These are phyloP conservation scores for Neostapfia colusana DNA, from an alignment of 176 grass and related monocot genomes.

Conservation along the genomic window DNA sequence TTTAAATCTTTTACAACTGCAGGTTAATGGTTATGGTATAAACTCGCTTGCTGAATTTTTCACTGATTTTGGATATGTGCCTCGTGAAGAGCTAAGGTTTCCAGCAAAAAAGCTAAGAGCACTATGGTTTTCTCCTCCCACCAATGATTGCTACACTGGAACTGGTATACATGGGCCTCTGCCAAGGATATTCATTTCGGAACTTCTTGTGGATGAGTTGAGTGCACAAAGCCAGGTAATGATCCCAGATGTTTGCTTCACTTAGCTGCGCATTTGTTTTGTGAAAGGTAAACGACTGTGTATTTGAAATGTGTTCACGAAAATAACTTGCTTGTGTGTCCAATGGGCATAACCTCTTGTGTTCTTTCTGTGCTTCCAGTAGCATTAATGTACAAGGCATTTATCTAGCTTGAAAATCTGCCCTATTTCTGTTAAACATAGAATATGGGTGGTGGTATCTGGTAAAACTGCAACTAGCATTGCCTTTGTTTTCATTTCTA, in stretches of 20 bases:
- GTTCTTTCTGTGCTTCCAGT: constrained; percentile 4
- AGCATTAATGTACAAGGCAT: no score
- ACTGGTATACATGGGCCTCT: constrained; percentile 73
- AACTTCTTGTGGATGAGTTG: constrained; percentile 89
- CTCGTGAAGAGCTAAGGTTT: constrained; percentile 84
- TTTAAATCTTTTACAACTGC: constrained; percentile 38
- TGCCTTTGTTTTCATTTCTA: constrained; percentile 4
- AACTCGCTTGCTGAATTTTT: constrained; percentile 83
- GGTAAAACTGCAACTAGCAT: constrained; percentile 15
- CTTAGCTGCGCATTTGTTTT: neutral
- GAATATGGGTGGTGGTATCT: constrained; percentile 9
- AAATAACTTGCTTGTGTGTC: neutral
- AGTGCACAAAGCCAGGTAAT: constrained; percentile 75
- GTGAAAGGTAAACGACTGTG: constrained; percentile 5
- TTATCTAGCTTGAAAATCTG: neutral
- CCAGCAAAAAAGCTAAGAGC: constrained; percentile 91
- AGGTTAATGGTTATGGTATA: constrained; percentile 93
- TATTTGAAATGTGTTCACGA: constrained; percentile 27
- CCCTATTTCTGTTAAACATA: neutral
- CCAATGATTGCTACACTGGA: constrained; percentile 45
- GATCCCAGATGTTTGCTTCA: neutral
- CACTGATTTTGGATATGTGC: constrained; percentile 79
- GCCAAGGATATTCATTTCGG: constrained; percentile 95
- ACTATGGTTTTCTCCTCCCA: constrained; percentile 87
- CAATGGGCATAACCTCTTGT: constrained; percentile 2